phyloP scores from a whole-genome alignment of 2,329 filamentous ascomycete species.

The Teratosphaeriaceae sp. region DNA sequence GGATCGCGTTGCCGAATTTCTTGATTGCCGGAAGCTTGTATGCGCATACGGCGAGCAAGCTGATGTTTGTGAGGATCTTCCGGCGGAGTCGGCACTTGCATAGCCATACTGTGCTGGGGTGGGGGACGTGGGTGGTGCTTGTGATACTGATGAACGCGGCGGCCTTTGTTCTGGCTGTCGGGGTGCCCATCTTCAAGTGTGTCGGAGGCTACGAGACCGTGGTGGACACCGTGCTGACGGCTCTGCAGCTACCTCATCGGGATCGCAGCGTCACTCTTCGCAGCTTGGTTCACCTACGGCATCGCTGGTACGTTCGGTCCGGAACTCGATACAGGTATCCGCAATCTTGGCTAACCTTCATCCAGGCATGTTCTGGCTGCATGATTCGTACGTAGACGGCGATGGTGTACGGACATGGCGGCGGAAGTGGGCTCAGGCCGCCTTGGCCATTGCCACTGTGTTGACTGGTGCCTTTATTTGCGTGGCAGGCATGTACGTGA shows the following conservation, averaged over 20 bases:
- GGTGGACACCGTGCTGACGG: neutral
- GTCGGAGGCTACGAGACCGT: constrained; percentile 32
- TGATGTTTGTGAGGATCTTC: constrained; percentile 47
- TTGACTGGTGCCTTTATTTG: constrained; percentile 44
- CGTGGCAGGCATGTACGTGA: constrained; percentile 42
- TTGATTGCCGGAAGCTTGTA: constrained; percentile 46
- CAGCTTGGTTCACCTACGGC: constrained; percentile 50
- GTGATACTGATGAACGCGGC: constrained; percentile 41
- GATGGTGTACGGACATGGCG: constrained; percentile 25
- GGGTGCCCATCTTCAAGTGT: constrained; percentile 50
- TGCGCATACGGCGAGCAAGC: constrained; percentile 46
- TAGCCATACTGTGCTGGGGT: constrained; percentile 41
- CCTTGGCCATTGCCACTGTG: constrained; percentile 38
- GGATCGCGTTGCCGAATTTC: constrained; percentile 59
- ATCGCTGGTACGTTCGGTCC: constrained; percentile 11
- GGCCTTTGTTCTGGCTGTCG: constrained; percentile 39
- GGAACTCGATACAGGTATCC: no score
- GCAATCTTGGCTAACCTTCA: no score
- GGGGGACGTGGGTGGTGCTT: constrained; percentile 42
- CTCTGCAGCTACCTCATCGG: constrained; percentile 30
- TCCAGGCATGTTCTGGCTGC: constrained; percentile 48
- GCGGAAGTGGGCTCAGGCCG: constrained; percentile 27
- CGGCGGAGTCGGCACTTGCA: constrained; percentile 43
- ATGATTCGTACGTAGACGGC: constrained; percentile 41
- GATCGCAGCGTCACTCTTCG: constrained; percentile 45